Evolutionary conservation across 2,329 filamentous ascomycete genomes (phyloP).

Genomic region (Venturia aucupariae): DNA sequence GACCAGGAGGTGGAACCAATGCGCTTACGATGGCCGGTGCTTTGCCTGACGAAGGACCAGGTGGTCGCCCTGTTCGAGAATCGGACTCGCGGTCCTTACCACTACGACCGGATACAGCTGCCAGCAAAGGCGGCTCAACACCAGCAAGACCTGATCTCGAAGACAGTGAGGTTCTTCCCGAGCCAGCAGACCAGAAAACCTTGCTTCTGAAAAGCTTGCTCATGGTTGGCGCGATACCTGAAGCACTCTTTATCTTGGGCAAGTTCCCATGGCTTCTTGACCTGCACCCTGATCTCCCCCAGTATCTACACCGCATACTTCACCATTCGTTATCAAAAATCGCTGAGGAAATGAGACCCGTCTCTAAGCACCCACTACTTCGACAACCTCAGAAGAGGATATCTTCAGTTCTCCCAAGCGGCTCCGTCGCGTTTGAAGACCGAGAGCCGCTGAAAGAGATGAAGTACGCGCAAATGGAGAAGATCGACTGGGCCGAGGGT

Average conservation of each 20-base stretch:
- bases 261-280: slow-evolving; percentile 90
- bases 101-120: slow-evolving; percentile 15
- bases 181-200: slow-evolving; percentile 78
- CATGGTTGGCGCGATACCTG: slow-evolving; percentile 83
- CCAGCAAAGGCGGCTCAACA: slow-evolving; percentile 20
- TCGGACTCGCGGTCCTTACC: slow-evolving; percentile 39
- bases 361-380: slow-evolving; percentile 36
- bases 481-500: slow-evolving; percentile 61
- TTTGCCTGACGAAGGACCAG: slow-evolving; percentile 65
- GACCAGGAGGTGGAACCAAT: slow-evolving; percentile 66
- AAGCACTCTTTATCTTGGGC: slow-evolving; percentile 84
- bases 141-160: slow-evolving; percentile 35
- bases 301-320: slow-evolving; percentile 75
- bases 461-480: slow-evolving; percentile 62
- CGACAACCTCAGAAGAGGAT: slow-evolving; percentile 21
- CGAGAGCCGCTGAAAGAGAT: slow-evolving; percentile 37
- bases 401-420: slow-evolving; percentile 32
- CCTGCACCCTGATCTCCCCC: slow-evolving; percentile 69
- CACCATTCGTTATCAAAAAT: slow-evolving; percentile 75
- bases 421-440: slow-evolving; percentile 26
- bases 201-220: slow-evolving; percentile 75
- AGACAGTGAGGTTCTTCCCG: slow-evolving; percentile 35
- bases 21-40: slow-evolving; percentile 81
- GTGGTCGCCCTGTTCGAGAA: slow-evolving; percentile 42
- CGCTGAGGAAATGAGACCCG: slow-evolving; percentile 44